Percentiles rank a stretch among this genome's conserved stretches.
phyloP scores from a whole-genome alignment of 805 yeast genomes.

The Metschnikowia henanensis region DNA sequence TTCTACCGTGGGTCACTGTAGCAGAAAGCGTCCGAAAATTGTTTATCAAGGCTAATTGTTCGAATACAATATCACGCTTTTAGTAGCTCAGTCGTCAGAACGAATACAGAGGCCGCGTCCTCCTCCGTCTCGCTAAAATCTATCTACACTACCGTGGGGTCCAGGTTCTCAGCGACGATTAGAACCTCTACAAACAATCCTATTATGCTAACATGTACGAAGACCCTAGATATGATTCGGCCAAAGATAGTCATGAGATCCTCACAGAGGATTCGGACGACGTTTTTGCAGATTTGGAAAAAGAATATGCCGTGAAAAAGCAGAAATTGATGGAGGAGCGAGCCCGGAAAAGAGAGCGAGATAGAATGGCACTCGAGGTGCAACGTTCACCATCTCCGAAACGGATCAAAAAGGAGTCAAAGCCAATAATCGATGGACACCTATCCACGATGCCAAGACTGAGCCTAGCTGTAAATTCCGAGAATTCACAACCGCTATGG shows the following conservation, averaged over 20 bases:
- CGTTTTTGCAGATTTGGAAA: constrained; percentile 36
- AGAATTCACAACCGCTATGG: no score
- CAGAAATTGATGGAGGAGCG: constrained; percentile 20
- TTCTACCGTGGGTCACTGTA: no score
- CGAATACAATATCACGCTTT: no score
- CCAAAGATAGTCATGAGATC: constrained; percentile 25
- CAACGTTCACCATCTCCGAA: constrained; percentile 19
- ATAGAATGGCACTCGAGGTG: constrained; percentile 6
- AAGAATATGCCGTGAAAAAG: constrained; percentile 33
- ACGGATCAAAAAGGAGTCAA: neutral
- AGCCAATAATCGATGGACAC: neutral
- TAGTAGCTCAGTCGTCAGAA: no score
- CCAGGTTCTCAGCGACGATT: neutral
- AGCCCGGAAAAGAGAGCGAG: constrained; percentile 13
- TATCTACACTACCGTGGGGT: constrained; percentile 1
- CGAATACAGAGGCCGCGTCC: no score
- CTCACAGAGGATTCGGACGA: constrained; percentile 41
- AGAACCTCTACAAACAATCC: neutral
- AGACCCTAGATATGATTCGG: constrained; percentile 33
- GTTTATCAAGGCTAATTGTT: no score
- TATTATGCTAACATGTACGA: constrained; percentile 9
- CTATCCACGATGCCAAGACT: neutral
- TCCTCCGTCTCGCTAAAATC: neutral
- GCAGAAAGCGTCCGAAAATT: no score
- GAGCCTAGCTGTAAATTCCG: neutral